phyloP scores from a whole-genome alignment of 768 basidiomycete species.

The Kwoniella sp. region DNA sequence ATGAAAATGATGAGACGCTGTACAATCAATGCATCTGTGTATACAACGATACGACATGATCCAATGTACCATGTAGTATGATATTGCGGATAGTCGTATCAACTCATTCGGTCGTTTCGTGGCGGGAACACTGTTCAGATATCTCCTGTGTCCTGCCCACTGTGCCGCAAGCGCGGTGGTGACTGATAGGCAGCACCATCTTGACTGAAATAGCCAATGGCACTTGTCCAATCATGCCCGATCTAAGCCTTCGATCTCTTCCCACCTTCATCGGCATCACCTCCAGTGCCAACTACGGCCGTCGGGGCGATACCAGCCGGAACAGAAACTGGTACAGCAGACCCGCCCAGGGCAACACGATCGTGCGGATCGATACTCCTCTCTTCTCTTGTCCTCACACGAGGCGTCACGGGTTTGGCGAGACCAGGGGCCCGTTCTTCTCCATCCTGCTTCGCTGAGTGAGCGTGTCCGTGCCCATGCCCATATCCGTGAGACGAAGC shows the following conservation, averaged over 20 bases:
- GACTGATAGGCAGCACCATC: too few relatives aligned
- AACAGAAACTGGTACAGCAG: background rate
- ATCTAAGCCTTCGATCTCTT: background rate
- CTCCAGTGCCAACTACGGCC: background rate
- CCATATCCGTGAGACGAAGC: background rate
- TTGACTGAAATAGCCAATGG: too few relatives aligned
- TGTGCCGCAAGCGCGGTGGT: too few relatives aligned
- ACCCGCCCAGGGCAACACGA: slow-evolving; percentile 11
- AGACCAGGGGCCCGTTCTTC: slow-evolving; percentile 9
- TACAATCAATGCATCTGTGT: too few relatives aligned
- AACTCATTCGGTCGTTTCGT: too few relatives aligned
- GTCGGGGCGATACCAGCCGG: background rate
- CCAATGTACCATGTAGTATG: too few relatives aligned
- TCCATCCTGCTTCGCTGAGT: background rate
- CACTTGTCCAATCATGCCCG: too few relatives aligned
- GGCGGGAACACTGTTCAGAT: too few relatives aligned
- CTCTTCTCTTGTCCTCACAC: slow-evolving; percentile 24
- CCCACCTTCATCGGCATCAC: background rate
- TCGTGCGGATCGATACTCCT: slow-evolving; percentile 19
- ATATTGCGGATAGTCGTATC: too few relatives aligned
- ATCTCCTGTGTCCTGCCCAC: too few relatives aligned
- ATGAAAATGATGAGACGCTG: too few relatives aligned
- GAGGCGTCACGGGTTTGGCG: slow-evolving; percentile 27
- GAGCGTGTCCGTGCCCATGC: background rate
- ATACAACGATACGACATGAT: too few relatives aligned